Evolutionary conservation across 73 alveolate genomes (phyloP), one percentile per base, ranked within the genome.

Genomic region (Halteria grandinella): DNA sequence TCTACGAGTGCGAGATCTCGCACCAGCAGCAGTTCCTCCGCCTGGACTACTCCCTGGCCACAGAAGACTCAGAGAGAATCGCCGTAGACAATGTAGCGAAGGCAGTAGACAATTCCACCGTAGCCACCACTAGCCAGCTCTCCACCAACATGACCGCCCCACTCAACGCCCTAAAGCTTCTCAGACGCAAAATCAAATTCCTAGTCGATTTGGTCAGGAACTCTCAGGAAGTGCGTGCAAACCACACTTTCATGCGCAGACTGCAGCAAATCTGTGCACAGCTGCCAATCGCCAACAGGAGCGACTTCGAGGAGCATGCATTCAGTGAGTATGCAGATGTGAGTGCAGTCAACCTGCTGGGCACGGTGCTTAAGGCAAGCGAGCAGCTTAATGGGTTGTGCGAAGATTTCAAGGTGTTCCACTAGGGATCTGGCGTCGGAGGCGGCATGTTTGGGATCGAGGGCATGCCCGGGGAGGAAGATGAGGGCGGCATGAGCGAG

Each of bases 41-140:
- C 59, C 52, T 79, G 41, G 79, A 69, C 17, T 89, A 79, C 82
- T 21, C 48, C 32, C 60, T 85, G 21, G 96, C 89, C 33, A 57
- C 89, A 8, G 57, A 36, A 41, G 96, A 89, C 47, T 66, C 93
- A 7, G 96, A 89, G 47, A 57, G 96, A 54, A 89, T 89, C 14
- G 81, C 96, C 18, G 92, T 89, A 25, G 91, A 89, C 40, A 88
- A 89, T 34, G 92, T 87, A 1, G 88, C 93, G 28, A 85, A 89
- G 47, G 70, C 80, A 18, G 64, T 69, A 0, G 86, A 82, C 34
- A 43, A 53, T 10, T 51, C 80, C n/a, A n/a, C n/a, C n/a, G n/a
- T n/a, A n/a, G 77, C 77, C 15, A 72, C 50, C 11, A 79, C 78
- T 41, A 81, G 91, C 10, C 82, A 45, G 1, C 79, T 80, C 37